Conservation (phyloP, 192 early-diverging fungal genomes). For the Gonapodya sp. region DNA sequence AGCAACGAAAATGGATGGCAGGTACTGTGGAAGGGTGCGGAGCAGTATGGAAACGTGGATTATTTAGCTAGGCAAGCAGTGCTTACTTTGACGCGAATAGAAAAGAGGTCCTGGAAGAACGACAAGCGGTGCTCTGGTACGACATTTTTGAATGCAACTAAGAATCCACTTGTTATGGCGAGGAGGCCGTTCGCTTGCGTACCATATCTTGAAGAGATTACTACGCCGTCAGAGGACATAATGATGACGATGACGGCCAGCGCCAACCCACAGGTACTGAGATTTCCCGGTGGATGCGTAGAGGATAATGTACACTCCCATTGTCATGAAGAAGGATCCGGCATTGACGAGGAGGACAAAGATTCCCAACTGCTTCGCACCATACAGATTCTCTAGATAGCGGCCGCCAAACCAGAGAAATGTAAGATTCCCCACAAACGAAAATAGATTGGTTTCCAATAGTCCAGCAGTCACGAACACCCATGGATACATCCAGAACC, state of each 20-base stretch:
- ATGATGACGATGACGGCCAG: not conserved
- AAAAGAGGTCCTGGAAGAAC: constrained; percentile 47
- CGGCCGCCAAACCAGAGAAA: constrained; percentile 31
- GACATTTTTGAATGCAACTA: constrained; percentile 81
- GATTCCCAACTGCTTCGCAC: constrained; percentile 60
- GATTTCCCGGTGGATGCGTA: constrained; percentile 47
- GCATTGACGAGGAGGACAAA: constrained; percentile 50
- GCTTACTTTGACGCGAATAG: constrained; percentile 66
- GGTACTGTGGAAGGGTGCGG: constrained; percentile 24
- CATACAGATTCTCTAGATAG: constrained; percentile 82
- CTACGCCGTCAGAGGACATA: constrained; percentile 11
- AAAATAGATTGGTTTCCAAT: constrained; percentile 32
- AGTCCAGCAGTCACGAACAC: constrained; percentile 49
- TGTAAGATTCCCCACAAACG: not conserved
- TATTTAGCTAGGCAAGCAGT: not conserved
- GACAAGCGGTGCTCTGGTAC: constrained; percentile 77
- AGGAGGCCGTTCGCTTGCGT: constrained; percentile 62
- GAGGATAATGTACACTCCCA: constrained; percentile 40
- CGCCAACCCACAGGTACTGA: constrained; percentile 39
- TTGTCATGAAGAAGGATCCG: constrained; percentile 39
- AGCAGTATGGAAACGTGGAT: constrained; percentile 16
- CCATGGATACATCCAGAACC: constrained; percentile 25
- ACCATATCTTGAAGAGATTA: constrained; percentile 28
- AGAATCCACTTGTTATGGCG: constrained; percentile 58
- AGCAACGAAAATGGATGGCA: constrained; percentile 30